A percentile compares a stretch with the other conserved stretches of the same genome.
Evolutionary conservation across 352 stramenopile genomes (phyloP).

Genomic region (Phytophthora pisi): DNA sequence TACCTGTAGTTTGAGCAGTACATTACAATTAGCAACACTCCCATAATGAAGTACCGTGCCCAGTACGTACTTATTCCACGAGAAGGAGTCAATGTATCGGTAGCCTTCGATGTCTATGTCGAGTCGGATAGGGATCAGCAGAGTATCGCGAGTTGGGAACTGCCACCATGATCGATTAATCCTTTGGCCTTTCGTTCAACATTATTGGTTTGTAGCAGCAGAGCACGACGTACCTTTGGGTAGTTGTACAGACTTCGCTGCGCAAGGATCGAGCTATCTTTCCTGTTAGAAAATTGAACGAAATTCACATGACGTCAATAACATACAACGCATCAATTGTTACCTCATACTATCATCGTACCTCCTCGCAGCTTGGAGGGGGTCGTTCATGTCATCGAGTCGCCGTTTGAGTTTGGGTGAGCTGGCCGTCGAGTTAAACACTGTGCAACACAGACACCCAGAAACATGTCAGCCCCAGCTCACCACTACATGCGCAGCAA

Average conservation of each 20-base stretch:
- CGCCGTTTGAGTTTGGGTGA: slow-evolving; percentile 77
- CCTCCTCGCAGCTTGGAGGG: slow-evolving; percentile 46
- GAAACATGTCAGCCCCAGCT: background rate
- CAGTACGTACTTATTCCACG: slow-evolving; percentile 67
- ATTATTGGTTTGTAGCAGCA: too few species aligned
- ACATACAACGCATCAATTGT: background rate
- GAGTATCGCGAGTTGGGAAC: slow-evolving; percentile 54
- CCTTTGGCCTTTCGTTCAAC: too few species aligned
- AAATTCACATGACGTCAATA: background rate
- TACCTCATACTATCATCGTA: slow-evolving; percentile 9
- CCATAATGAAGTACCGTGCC: background rate
- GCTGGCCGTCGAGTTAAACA: slow-evolving; percentile 55
- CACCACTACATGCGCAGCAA: background rate
- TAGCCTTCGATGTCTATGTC: slow-evolving; percentile 83
- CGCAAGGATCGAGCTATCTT: slow-evolving; percentile 42
- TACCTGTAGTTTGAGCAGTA: slow-evolving; percentile 36
- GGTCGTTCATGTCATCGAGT: slow-evolving; percentile 62
- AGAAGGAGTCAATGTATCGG: slow-evolving; percentile 85
- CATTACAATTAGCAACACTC: background rate
- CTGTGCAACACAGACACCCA: slow-evolving; percentile 11
- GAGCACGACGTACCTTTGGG: slow-evolving; percentile 52
- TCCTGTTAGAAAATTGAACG: slow-evolving; percentile 6
- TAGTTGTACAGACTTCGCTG: slow-evolving; percentile 77
- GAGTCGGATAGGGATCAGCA: slow-evolving; percentile 74
- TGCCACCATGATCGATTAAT: slow-evolving; percentile 8